Conservation (phyloP, 768 basidiomycete genomes). For the Serendipita sp. region DNA sequence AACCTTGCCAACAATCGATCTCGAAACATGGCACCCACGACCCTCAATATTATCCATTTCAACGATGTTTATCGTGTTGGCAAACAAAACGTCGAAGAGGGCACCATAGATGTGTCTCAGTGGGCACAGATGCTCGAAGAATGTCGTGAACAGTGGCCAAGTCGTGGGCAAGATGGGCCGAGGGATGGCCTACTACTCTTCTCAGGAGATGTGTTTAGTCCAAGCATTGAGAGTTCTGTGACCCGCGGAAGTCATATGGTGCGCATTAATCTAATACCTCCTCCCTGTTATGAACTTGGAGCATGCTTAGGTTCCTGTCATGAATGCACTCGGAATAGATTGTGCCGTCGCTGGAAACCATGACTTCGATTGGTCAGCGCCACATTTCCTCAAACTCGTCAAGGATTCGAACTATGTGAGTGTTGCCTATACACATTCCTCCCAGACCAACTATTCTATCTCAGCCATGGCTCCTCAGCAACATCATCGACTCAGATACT, state of each 20-base stretch:
- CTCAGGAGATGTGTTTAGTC: conserved; percentile 80
- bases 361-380: conserved; percentile 73
- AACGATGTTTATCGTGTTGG: conserved; percentile 70
- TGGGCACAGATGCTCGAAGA: conserved; percentile 57
- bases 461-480: conserved; percentile 81
- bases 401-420: conserved; percentile 58
- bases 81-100: conserved; percentile 46
- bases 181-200: conserved; percentile 67
- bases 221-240: conserved; percentile 71
- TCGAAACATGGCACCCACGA: not conserved
- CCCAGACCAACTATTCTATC: not conserved
- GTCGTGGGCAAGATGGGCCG: conserved; percentile 25
- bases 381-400: conserved; percentile 33
- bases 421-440: conserved; percentile 7
- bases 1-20: not conserved
- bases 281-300: not conserved
- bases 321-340: conserved; percentile 68
- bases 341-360: conserved; percentile 77
- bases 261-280: conserved; percentile 9
- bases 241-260: conserved; percentile 89
- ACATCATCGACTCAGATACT: conserved; percentile 59
- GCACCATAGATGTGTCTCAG: conserved; percentile 75
- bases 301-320: conserved; percentile 53
- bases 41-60: conserved; percentile 39
- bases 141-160: conserved; percentile 41